Conservation (phyloP, 1,139 yeast genomes). For the Blastobotrys malaysiensis region DNA sequence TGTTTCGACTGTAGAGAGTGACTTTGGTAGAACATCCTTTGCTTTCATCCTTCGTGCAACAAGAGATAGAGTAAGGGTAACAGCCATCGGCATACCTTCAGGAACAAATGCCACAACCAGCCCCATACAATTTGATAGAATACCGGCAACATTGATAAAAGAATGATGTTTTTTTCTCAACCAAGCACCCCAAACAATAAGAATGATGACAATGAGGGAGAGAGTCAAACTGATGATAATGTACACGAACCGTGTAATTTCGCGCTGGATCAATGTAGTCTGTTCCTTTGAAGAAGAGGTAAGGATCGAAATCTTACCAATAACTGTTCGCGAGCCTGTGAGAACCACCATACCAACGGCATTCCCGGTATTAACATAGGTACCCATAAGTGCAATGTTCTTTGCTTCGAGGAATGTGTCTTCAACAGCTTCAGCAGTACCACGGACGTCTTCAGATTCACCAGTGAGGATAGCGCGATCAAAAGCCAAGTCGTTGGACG, state of each 20-base stretch:
- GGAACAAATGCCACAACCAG: constrained; percentile 52
- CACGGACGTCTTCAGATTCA: constrained; percentile 45
- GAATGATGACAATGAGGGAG: constrained; percentile 38
- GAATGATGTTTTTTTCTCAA: constrained; percentile 38
- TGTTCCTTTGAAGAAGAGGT: constrained; percentile 38
- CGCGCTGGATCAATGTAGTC: constrained; percentile 44
- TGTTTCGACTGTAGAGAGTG: constrained; percentile 48
- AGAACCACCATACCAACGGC: constrained; percentile 44
- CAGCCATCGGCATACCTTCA: constrained; percentile 50
- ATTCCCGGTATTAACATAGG: constrained; percentile 45
- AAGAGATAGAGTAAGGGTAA: constrained; percentile 47
- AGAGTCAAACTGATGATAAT: constrained; percentile 39
- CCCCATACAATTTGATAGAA: constrained; percentile 36
- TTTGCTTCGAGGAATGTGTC: constrained; percentile 42
- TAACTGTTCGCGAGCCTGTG: constrained; percentile 46
- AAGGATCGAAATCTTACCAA: constrained; percentile 45
- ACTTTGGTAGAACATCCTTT: constrained; percentile 43
- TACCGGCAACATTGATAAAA: constrained; percentile 41
- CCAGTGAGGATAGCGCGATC: constrained; percentile 53
- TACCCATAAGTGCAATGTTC: constrained; percentile 47
- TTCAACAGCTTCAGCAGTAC: constrained; percentile 34
- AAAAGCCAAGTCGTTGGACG: constrained; percentile 40
- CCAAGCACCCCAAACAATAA: constrained; percentile 47
- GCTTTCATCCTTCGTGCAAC: constrained; percentile 47
- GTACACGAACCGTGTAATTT: constrained; percentile 42